Conservation (phyloP, 2,329 filamentous ascomycete genomes). For the Davidsoniella australis region DNA sequence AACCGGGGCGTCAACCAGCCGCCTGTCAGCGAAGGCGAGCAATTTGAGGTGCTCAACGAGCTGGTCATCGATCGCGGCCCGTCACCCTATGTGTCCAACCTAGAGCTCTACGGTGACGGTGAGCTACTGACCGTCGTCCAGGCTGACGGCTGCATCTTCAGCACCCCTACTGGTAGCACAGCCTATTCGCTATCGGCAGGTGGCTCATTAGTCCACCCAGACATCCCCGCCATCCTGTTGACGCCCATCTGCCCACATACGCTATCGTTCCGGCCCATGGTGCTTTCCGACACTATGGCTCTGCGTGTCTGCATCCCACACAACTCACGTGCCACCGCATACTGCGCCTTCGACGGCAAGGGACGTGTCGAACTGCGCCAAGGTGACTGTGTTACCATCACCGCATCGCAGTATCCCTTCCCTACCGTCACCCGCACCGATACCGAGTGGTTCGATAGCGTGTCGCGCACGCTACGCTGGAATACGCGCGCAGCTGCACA, state of each 20-base stretch:
- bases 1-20: conserved; percentile 37
- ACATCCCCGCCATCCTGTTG: conserved; percentile 89
- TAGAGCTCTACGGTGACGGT: conserved; percentile 91
- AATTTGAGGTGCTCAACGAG: conserved; percentile 96
- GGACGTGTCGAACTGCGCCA: conserved; percentile 82
- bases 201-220: conserved; percentile 86
- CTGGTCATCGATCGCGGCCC: conserved; percentile 95
- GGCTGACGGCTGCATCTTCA: conserved; percentile 95
- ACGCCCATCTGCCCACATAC: conserved; percentile 97
- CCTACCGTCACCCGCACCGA: conserved; percentile 82
- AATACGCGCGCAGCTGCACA: conserved; percentile 85
- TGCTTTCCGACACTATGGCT: conserved; percentile 85
- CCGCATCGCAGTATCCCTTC: conserved; percentile 91
- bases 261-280: conserved; percentile 92
- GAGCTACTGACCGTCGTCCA: conserved; percentile 90
- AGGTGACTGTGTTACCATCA: conserved; percentile 90
- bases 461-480: conserved; percentile 83
- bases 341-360: conserved; percentile 96
- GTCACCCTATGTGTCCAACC: conserved; percentile 88
- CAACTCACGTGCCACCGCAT: conserved; percentile 77
- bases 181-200: conserved; percentile 93
- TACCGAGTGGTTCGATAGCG: conserved; percentile 93
- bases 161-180: conserved; percentile 84
- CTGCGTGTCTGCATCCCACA: conserved; percentile 75
- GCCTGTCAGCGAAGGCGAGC: conserved; percentile 64